These are phyloP conservation scores for Botrytis byssoidea DNA, from an alignment of 2,329 filamentous ascomycete species.

Conservation along the genomic window DNA sequence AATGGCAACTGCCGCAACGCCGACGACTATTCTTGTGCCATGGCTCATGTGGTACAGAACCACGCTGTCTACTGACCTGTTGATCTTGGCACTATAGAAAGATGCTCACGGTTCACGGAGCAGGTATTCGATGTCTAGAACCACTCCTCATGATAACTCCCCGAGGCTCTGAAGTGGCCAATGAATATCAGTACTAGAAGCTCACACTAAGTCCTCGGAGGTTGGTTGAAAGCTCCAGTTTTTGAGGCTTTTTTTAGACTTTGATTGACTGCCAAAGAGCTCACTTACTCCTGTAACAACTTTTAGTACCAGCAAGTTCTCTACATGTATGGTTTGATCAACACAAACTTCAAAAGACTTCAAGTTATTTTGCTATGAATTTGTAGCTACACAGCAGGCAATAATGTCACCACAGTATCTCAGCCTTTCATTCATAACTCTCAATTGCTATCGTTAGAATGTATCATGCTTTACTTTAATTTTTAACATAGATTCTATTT, in stretches of 20 bases:
- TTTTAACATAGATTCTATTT: background rate
- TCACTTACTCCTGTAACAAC: background rate
- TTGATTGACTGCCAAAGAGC: background rate
- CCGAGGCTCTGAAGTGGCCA: background rate
- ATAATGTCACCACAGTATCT: constrained; percentile 1
- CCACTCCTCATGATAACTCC: background rate
- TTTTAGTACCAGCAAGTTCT: background rate
- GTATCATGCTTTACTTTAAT: background rate
- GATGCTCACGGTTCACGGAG: background rate
- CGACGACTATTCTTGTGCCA: background rate
- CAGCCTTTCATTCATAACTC: background rate
- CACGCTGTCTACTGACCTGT: background rate
- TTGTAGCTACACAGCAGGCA: constrained; percentile 9
- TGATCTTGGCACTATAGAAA: constrained; percentile 1
- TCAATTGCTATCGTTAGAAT: background rate
- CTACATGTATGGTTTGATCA: background rate
- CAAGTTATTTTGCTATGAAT: background rate
- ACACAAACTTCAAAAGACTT: background rate
- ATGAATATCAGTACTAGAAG: background rate
- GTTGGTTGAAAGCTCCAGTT: background rate
- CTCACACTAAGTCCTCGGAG: background rate
- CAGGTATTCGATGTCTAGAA: background rate
- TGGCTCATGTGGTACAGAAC: background rate
- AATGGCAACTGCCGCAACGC: background rate
- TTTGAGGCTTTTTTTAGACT: background rate